A percentile compares a stretch with the other conserved stretches of the same genome.
Conservation (phyloP, 352 stramenopile species). For the Globisporangium megalacanthum region DNA sequence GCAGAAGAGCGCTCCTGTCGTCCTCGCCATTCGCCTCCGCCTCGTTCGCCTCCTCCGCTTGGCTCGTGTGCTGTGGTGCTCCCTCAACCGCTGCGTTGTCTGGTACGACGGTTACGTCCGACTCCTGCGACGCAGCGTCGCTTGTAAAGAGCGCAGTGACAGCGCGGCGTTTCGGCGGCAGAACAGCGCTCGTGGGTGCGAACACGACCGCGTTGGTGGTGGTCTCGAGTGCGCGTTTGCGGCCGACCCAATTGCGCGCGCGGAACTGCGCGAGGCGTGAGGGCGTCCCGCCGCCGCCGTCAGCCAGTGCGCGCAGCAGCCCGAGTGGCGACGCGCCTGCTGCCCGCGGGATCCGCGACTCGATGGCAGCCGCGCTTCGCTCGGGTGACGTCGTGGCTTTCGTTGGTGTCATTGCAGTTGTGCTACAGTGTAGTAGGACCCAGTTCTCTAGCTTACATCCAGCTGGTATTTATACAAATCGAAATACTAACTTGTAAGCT, state of each 20-base stretch:
- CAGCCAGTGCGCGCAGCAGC: neutral
- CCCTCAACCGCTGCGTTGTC: neutral
- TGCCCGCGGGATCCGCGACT: neutral
- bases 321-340: too few species aligned
- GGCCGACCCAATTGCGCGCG: conserved; percentile 14
- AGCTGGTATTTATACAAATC: too few species aligned
- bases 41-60: neutral
- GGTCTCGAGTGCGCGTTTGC: conserved; percentile 11
- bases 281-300: conserved; percentile 8
- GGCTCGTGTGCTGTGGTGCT: neutral
- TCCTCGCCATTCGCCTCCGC: conserved; percentile 2
- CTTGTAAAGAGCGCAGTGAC: conserved; percentile 11
- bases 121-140: too few species aligned
- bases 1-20: conserved; percentile 9
- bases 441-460: too few species aligned
- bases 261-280: conserved; percentile 16
- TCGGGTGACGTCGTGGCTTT: too few species aligned
- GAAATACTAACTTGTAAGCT: too few species aligned
- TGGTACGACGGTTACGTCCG: neutral
- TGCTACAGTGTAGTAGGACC: too few species aligned
- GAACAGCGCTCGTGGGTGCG: neutral
- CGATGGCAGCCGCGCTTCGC: neutral
- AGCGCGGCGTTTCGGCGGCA: conserved; percentile 8
- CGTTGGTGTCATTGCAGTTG: too few species aligned
- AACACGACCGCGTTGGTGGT: neutral